Evolutionary conservation across 225 moss, liverwort and hornwort species (phyloP), one percentile per base, ranked within the genome.

Genomic region (Climacium dendroides): DNA sequence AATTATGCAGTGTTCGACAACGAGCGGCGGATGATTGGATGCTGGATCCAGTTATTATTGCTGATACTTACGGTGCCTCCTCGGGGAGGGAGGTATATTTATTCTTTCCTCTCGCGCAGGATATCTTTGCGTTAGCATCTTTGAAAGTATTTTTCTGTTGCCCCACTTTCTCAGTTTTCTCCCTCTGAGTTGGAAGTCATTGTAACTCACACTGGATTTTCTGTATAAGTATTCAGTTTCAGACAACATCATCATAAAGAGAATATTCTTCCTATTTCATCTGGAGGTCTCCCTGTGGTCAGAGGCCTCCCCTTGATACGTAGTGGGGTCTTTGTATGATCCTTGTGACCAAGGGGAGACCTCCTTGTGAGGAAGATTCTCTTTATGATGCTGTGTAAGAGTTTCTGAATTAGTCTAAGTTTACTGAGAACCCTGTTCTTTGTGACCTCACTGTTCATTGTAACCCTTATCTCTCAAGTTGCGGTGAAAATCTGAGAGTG

Each of bases 11-110:
- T 90, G 94, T 94, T 55, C 92, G 92, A 60, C 94, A 94, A 83
- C 89, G 89, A 15, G 88, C 92, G 28, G 92, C 91, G 76, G 91
- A 94, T 85, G 92, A 94, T 82, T 94, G 94, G 94, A 92, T 94
- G 94, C 90, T 94, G 86, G 92, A 94, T 91, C 94, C 94, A 88
- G 91, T 94, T 77, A 90, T 88, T 43, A 94, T 94, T 80, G 94
- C 94, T 70, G 94, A 94, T 37, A 90, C 91, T 43, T 94, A 94
- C 60, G 91, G 94, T 70, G 66, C 89, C 82, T 90, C 89, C 62
- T 86, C 91, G 70, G 94, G 94, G 19, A 91, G 89, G 41, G 94
- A 94, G 94, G 94, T 94, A 90, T 74, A 57, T 35, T 85, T 74
- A 10, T 66, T 43, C 53, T 67, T 86, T 73, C 26, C 54, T 58